Evolutionary conservation across 2,329 filamentous ascomycete species (phyloP).

Genomic region (Penicillium brasilianum): DNA sequence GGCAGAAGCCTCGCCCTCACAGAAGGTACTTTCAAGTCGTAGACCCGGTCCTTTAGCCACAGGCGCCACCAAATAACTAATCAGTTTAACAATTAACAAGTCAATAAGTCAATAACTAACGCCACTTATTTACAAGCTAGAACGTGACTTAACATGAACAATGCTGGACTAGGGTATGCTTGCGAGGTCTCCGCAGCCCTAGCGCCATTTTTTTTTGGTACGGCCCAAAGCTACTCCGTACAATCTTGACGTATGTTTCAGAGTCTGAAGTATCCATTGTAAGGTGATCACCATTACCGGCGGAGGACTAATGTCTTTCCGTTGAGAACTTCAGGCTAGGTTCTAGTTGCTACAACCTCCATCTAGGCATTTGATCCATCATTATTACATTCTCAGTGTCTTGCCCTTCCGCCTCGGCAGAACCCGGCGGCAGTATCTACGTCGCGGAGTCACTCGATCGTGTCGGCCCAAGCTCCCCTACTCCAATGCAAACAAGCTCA

Average conservation of each 20-base stretch:
- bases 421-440: neutral
- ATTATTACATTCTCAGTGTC: neutral
- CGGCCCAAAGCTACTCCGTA: neutral
- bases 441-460: neutral
- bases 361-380: neutral
- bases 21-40: constrained; percentile 7
- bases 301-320: neutral
- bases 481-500: neutral
- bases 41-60: constrained; percentile 16
- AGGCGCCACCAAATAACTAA: neutral
- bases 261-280: no score
- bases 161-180: neutral
- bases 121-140: neutral
- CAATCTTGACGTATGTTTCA: neutral
- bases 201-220: neutral
- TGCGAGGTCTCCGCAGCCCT: neutral
- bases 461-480: constrained; percentile 1
- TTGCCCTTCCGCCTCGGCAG: neutral
- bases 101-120: neutral
- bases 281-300: neutral
- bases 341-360: neutral
- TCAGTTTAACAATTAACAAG: neutral
- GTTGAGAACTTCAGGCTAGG: neutral
- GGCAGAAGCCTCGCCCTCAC: no score
- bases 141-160: neutral